Conservation (phyloP, 495 filamentous ascomycete genomes). For the Xylaria longipes region DNA sequence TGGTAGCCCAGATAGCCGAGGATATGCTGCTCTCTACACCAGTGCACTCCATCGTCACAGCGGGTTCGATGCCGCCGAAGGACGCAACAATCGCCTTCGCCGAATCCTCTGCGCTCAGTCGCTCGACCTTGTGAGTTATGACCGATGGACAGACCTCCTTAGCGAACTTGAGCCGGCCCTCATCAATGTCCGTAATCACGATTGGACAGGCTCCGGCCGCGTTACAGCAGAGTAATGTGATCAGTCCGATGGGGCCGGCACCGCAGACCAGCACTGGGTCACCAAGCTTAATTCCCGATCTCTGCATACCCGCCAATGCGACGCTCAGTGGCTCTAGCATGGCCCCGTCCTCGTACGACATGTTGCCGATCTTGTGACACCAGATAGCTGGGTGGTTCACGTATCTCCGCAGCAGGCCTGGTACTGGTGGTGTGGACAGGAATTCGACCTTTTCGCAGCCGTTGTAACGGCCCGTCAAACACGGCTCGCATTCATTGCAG, state of each 20-base stretch:
- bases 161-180: slow-evolving; percentile 80
- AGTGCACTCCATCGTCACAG: slow-evolving; percentile 85
- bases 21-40: slow-evolving; percentile 89
- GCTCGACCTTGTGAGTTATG: slow-evolving; percentile 78
- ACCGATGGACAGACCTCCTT: slow-evolving; percentile 76
- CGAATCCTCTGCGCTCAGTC: slow-evolving; percentile 70
- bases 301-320: slow-evolving; percentile 81
- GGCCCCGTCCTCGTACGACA: slow-evolving; percentile 88
- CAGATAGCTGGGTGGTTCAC: slow-evolving; percentile 90
- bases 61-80: slow-evolving; percentile 75
- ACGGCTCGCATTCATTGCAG: slow-evolving; percentile 87
- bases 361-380: slow-evolving; percentile 91
- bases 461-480: slow-evolving; percentile 89
- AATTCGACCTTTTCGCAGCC: slow-evolving; percentile 85
- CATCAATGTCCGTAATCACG: slow-evolving; percentile 92
- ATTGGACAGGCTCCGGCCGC: slow-evolving; percentile 87
- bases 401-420: slow-evolving; percentile 88
- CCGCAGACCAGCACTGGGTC: slow-evolving; percentile 87
- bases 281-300: slow-evolving; percentile 76
- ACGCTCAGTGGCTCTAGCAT: slow-evolving; percentile 88
- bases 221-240: slow-evolving; percentile 78
- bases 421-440: slow-evolving; percentile 85
- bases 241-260: slow-evolving; percentile 88
- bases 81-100: slow-evolving; percentile 68
- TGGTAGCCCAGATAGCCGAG: slow-evolving; percentile 83